phyloP scores from a whole-genome alignment of 2,329 filamentous ascomycete genomes.

The Fusarium nanum region DNA sequence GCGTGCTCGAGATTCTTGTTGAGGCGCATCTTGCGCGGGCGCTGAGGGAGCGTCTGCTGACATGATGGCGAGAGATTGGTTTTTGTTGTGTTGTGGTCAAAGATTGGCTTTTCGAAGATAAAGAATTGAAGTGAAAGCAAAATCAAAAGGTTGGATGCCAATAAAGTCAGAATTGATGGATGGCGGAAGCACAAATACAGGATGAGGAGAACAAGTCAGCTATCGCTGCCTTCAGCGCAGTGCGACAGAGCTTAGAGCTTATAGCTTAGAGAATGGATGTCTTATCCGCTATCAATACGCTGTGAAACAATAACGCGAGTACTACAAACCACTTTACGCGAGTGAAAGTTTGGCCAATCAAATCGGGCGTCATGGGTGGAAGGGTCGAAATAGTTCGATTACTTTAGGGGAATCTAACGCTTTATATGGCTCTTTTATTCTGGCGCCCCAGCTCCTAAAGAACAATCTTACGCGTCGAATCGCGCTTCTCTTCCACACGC shows the following conservation, averaged over 20 bases:
- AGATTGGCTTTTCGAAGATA: neutral
- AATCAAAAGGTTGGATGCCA: conserved; percentile 8
- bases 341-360: conserved; percentile 49
- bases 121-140: neutral
- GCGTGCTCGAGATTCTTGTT: conserved; percentile 51
- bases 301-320: conserved; percentile 35
- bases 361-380: conserved; percentile 2
- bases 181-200: conserved; percentile 20
- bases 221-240: neutral
- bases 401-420: rapidly evolving
- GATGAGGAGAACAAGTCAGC: conserved; percentile 20
- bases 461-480: conserved; percentile 56
- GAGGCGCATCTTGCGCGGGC: conserved; percentile 39
- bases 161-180: conserved; percentile 8
- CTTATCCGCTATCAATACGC: neutral
- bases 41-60: conserved; percentile 54
- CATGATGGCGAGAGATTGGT: conserved; percentile 43
- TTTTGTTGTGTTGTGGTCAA: neutral
- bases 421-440: neutral
- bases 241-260: neutral
- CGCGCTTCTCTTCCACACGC: conserved; percentile 44
- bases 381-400: neutral
- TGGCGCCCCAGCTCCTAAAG: rapidly evolving
- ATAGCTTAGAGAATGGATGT: neutral
- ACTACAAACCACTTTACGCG: conserved; percentile 53